Evolutionary conservation across 78 protist species (phyloP), one percentile per base, ranked within the genome.

Genomic region (Acrasis kona): DNA sequence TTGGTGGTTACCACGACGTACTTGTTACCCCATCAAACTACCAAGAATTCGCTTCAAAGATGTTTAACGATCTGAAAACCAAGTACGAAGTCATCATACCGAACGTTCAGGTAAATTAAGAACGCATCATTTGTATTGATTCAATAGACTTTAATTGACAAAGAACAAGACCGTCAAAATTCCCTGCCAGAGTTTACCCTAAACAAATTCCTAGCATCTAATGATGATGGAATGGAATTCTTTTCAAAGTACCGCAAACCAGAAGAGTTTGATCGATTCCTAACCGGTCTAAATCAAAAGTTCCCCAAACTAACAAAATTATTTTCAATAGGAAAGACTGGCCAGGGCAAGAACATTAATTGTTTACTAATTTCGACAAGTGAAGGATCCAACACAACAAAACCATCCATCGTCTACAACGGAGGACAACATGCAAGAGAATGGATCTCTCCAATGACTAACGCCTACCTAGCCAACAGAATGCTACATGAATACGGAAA

Each of bases 381-480:
- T n/a, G 19, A 50, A 50, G 19, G 19, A n/a, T 50, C 61, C 19
- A 50, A 50, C 19, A 50, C 19, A 19, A n/a, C 61, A 50, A 50
- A 50, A 50, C 61, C 19, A n/a, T 50, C 19, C 61, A 50, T 50
- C 61, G 19, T 50, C n/a, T n/a, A n/a, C n/a, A n/a, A n/a, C n/a
- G 61, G 61, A 50, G 78, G 68, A 7, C 57, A 66, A 50, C 85
- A 81, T 69, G 85, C 85, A 30, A 50, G 85, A 27, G 83, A 81
- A 3, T 81, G 82, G 82, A 4, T 80, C 32, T 75, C 76, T 9
- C 83, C 83, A 38, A 36, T 67, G 4, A 81, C 83, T 9, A 41
- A 10, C 9, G 1, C 34, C 28, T 74, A 76, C 65, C 10, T 67
- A n/a, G 5, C 35, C 39, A 2, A 77, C n/a, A 29, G 37, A 39